phyloP scores from a whole-genome alignment of 2,329 filamentous ascomycete genomes.

The Botrytis deweyae region DNA sequence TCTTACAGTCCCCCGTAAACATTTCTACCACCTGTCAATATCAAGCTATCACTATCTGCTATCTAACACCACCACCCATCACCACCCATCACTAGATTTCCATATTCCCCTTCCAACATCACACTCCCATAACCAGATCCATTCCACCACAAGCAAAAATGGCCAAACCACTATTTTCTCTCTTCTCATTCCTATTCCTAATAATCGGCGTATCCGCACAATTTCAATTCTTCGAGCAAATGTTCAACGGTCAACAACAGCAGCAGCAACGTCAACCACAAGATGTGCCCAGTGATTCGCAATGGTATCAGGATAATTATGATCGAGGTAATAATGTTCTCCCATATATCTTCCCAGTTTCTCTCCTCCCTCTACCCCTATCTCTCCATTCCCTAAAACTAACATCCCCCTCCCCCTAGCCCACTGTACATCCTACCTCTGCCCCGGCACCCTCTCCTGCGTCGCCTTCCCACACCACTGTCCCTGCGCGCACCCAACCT shows the following conservation, averaged over 20 bases:
- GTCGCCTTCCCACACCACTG: slow-evolving; percentile 97
- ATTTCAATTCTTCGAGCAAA: slow-evolving; percentile 97
- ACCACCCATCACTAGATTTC: background rate
- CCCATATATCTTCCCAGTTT: background rate
- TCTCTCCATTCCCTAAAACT: background rate
- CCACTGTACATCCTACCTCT: slow-evolving; percentile 91
- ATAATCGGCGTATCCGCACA: slow-evolving; percentile 65
- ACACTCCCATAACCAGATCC: background rate
- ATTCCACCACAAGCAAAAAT: slow-evolving; percentile 23
- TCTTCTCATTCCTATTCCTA: slow-evolving; percentile 59
- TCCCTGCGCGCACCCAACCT: slow-evolving; percentile 76
- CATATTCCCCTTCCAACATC: background rate
- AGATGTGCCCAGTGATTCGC: slow-evolving; percentile 81
- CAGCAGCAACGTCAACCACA: slow-evolving; percentile 55
- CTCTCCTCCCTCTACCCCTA: background rate
- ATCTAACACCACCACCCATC: background rate
- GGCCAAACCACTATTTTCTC: slow-evolving; percentile 36
- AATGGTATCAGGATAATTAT: slow-evolving; percentile 73
- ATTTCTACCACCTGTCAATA: slow-evolving; percentile 22
- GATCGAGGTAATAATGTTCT: slow-evolving; percentile 54
- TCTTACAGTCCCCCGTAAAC: slow-evolving; percentile 15
- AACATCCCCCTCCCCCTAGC: slow-evolving; percentile 48
- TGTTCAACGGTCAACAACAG: slow-evolving; percentile 70
- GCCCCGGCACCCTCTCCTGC: slow-evolving; percentile 90
- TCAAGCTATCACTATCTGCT: slow-evolving; percentile 1